Evolutionary conservation across 2,329 filamentous ascomycete genomes (phyloP).

Genomic region (Aciculosporium take): DNA sequence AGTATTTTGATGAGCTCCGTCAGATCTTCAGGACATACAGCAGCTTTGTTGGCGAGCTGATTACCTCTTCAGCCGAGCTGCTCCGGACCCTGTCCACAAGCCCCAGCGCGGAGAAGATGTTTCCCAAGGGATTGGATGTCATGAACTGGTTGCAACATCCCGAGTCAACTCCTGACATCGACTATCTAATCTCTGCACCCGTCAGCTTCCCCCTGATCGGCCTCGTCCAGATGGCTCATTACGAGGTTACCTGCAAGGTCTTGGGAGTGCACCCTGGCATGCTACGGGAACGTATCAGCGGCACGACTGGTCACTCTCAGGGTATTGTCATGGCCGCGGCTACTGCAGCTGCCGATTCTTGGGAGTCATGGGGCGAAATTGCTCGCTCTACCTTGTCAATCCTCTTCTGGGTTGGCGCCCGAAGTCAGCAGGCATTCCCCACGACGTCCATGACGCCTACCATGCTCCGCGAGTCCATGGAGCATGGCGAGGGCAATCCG

Average conservation of each 20-base stretch:
- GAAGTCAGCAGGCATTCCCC: slow-evolving; percentile 94
- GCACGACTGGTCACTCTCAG: slow-evolving; percentile 91
- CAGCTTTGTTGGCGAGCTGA: slow-evolving; percentile 75
- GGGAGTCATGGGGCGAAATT: slow-evolving; percentile 79
- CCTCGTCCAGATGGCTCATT: slow-evolving; percentile 89
- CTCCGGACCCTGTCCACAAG: slow-evolving; percentile 76
- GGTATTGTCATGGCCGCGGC: slow-evolving; percentile 88
- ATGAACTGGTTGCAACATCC: slow-evolving; percentile 83
- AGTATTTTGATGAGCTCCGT: slow-evolving; percentile 96
- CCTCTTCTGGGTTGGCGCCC: slow-evolving; percentile 95
- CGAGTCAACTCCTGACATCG: slow-evolving; percentile 80
- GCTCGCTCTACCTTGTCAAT: slow-evolving; percentile 73
- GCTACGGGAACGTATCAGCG: slow-evolving; percentile 68
- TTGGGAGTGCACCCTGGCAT: slow-evolving; percentile 81
- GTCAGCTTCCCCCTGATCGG: slow-evolving; percentile 95
- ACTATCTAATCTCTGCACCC: slow-evolving; percentile 87
- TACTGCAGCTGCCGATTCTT: slow-evolving; percentile 78
- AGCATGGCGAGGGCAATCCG: slow-evolving; percentile 86
- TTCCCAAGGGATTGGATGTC: slow-evolving; percentile 91
- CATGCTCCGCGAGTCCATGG: slow-evolving; percentile 81
- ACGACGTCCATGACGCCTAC: slow-evolving; percentile 84
- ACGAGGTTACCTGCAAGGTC: slow-evolving; percentile 83
- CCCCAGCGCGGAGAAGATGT: slow-evolving; percentile 82
- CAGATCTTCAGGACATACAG: slow-evolving; percentile 86
- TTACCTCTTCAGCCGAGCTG: slow-evolving; percentile 68